These are phyloP conservation scores for Asparagopsis taxiformis DNA, from an alignment of 31 red algal species.

Conservation along the genomic window DNA sequence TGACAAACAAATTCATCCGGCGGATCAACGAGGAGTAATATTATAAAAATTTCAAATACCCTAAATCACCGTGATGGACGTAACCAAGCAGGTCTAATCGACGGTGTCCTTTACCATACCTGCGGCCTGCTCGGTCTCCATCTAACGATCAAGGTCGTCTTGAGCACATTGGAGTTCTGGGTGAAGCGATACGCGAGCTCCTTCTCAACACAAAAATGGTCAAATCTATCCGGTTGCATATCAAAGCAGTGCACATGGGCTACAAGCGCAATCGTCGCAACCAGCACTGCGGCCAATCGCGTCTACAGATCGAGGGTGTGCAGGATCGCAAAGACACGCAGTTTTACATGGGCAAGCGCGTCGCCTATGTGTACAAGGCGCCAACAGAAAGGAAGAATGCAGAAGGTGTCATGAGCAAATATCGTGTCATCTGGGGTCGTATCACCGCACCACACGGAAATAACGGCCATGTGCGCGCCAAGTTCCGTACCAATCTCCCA, in stretches of 20 bases:
- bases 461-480: conserved; percentile 78
- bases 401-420: conserved; percentile 49
- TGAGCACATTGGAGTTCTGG: no score
- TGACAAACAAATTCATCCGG: background rate
- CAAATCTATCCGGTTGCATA: conserved; percentile 56
- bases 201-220: no score
- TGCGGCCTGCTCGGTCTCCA: no score
- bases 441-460: conserved; percentile 94
- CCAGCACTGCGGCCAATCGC: conserved; percentile 84
- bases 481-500: conserved; percentile 93
- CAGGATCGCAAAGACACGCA: conserved; percentile 75
- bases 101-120: no score
- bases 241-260: conserved; percentile 87
- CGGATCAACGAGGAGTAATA: no score
- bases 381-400: conserved; percentile 54
- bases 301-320: conserved; percentile 91
- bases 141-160: no score
- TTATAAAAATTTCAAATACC: no score
- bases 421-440: conserved; percentile 93
- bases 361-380: conserved; percentile 97
- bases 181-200: no score
- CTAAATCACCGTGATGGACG: no score
- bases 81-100: no score
- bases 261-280: conserved; percentile 85
- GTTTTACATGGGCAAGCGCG: conserved; percentile 96